Percentiles rank a stretch among this genome's conserved stretches.
Conservation (phyloP, 805 yeast genomes). For the Candida jianshihensis region DNA sequence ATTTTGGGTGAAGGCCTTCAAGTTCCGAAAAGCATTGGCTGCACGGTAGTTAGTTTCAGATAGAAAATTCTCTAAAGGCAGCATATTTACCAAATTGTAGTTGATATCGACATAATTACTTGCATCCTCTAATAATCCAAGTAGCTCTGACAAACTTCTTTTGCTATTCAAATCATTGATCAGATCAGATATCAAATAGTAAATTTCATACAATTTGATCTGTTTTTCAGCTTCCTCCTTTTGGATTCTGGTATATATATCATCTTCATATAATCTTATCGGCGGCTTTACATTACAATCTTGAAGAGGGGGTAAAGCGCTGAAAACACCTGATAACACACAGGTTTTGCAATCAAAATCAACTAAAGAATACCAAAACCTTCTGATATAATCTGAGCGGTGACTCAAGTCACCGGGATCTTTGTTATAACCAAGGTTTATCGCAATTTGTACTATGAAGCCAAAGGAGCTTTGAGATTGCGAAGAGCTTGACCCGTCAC, state of each 20-base stretch:
- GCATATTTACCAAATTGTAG: neutral
- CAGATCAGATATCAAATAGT: neutral
- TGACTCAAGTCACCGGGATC: slow-evolving; percentile 4
- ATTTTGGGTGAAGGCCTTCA: neutral
- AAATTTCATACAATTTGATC: neutral
- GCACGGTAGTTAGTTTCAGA: neutral
- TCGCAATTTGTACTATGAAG: slow-evolving; percentile 1
- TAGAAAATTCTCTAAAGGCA: neutral
- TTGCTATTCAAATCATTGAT: neutral
- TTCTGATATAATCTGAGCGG: neutral
- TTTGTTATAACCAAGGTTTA: slow-evolving; percentile 1
- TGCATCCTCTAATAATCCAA: neutral
- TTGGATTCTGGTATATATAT: neutral
- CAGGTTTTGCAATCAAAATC: neutral
- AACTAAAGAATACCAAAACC: neutral
- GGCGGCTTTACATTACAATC: neutral
- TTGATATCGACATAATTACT: neutral
- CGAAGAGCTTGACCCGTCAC: slow-evolving; percentile 33
- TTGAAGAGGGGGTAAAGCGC: neutral
- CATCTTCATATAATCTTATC: neutral
- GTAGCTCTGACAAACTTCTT: neutral
- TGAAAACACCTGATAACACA: neutral
- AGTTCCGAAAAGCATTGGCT: neutral
- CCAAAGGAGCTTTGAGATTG: slow-evolving; percentile 31
- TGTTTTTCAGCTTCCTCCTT: neutral